Percentiles rank a stretch among this genome's conserved stretches.
Evolutionary conservation across 495 filamentous ascomycete genomes (phyloP).

Genomic region (Hypoxylon perforatum): DNA sequence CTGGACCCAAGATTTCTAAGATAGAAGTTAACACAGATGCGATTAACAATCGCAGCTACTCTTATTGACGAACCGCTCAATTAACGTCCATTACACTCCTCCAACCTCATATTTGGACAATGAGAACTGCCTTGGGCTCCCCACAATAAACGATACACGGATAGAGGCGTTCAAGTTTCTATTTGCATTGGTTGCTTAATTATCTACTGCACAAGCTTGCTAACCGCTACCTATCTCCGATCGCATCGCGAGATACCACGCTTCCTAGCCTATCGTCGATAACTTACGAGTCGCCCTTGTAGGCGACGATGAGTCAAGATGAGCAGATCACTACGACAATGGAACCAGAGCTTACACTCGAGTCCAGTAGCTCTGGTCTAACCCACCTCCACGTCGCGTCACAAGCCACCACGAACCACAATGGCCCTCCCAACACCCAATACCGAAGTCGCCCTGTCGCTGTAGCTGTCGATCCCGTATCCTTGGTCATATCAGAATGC

Average conservation of each 20-base stretch:
- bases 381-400: slow-evolving; percentile 27
- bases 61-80: background rate
- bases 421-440: slow-evolving; percentile 50
- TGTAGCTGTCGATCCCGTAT: slow-evolving; percentile 93
- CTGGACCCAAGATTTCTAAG: slow-evolving; percentile 22
- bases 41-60: slow-evolving; percentile 12
- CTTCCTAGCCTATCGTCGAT: slow-evolving; percentile 3
- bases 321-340: slow-evolving; percentile 49
- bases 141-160: slow-evolving; percentile 13
- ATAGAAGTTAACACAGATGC: background rate
- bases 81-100: background rate
- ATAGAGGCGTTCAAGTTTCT: slow-evolving; percentile 5
- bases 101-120: slow-evolving; percentile 10
- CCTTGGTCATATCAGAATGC: slow-evolving; percentile 97
- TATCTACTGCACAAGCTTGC: background rate
- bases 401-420: slow-evolving; percentile 22
- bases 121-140: slow-evolving; percentile 20
- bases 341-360: slow-evolving; percentile 48
- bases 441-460: slow-evolving; percentile 65
- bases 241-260: slow-evolving; percentile 6
- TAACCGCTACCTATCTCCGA: slow-evolving; percentile 16
- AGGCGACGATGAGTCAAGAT: slow-evolving; percentile 59
- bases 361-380: slow-evolving; percentile 23
- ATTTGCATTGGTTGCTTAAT: background rate
- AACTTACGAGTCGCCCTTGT: slow-evolving; percentile 33